A percentile compares a stretch with the other conserved stretches of the same genome.
These are phyloP conservation scores for Lonicera japonica DNA, from an alignment of 129 eudicot genomes.

Conservation along the genomic window DNA sequence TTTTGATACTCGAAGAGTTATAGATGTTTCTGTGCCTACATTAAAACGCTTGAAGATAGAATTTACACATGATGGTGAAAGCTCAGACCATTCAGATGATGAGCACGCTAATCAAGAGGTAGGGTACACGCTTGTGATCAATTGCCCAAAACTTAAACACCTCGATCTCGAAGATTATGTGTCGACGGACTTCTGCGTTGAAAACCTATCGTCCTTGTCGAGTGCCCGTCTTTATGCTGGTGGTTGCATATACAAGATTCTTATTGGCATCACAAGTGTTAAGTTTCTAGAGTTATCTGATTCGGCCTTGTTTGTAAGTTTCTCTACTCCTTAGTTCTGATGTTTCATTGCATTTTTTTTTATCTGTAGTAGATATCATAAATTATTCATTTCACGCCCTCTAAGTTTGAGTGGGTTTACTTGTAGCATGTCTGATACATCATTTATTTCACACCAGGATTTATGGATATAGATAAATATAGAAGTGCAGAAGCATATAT, in stretches of 20 bases:
- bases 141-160: neutral
- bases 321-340: no score
- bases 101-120: neutral
- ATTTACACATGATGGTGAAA: no score
- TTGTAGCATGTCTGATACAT: no score
- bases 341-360: no score
- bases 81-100: neutral
- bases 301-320: neutral
- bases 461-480: no score
- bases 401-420: no score
- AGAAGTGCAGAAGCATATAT: no score
- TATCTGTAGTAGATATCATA: no score
- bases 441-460: no score
- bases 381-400: no score
- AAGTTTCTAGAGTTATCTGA: neutral
- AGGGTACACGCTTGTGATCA: neutral
- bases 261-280: neutral
- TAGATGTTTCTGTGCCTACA: constrained; percentile 6
- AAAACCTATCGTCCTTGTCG: constrained; percentile 1
- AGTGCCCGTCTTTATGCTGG: neutral
- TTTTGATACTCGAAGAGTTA: neutral
- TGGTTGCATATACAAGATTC: neutral
- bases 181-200: neutral
- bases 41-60: neutral
- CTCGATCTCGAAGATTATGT: neutral